Conservation (phyloP, 2,329 filamentous ascomycete genomes). For the Blumeriella jaapii region DNA sequence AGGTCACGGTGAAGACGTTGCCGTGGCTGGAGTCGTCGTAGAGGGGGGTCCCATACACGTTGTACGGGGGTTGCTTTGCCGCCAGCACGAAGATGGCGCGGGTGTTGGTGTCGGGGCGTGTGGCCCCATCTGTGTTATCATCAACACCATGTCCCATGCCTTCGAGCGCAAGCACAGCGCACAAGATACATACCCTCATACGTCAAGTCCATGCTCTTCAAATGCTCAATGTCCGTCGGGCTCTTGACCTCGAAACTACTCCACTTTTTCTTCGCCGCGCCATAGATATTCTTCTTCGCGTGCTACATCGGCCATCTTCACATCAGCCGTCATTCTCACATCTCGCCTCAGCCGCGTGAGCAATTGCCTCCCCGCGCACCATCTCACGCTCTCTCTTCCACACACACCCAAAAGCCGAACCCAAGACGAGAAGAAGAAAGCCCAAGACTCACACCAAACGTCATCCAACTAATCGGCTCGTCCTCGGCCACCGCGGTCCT, state of each 20-base stretch:
- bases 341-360: no score
- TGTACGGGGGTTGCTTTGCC: conserved; percentile 64
- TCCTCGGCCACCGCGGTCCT: conserved; percentile 70
- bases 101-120: conserved; percentile 63
- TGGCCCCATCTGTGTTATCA: conserved; percentile 42
- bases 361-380: conserved; percentile 1
- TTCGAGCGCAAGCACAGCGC: no score
- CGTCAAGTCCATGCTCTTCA: no score
- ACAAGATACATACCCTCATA: conserved; percentile 67
- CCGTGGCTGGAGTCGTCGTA: conserved; percentile 76
- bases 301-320: conserved; percentile 49
- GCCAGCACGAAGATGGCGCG: conserved; percentile 83
- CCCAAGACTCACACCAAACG: conserved; percentile 57
- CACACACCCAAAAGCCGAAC: no score
- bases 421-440: no score
- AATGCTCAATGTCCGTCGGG: conserved; percentile 65
- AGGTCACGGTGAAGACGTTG: conserved; percentile 58
- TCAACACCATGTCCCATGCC: not conserved
- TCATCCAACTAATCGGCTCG: conserved; percentile 90
- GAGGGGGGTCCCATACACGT: conserved; percentile 83
- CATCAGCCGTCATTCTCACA: no score
- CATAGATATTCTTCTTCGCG: conserved; percentile 73
- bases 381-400: no score
- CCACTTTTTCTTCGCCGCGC: conserved; percentile 90
- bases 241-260: conserved; percentile 67